Conservation (phyloP, 495 filamentous ascomycete genomes). For the Aspergillus asperescens region DNA sequence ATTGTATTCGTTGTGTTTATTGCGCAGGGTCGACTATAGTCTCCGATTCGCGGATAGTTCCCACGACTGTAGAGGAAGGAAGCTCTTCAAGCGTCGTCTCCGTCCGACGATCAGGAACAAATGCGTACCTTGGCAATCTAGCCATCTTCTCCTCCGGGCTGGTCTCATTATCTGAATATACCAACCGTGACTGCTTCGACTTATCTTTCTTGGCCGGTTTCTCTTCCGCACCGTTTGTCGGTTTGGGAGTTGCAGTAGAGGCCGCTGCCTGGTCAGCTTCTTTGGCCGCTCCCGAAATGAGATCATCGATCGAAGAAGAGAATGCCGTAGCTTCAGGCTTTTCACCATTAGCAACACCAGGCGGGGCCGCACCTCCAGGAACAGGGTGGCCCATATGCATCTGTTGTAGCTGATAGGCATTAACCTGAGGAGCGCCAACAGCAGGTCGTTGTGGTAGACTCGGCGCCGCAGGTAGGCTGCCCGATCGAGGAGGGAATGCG, state of each 20-base stretch:
- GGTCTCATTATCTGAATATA: constrained; percentile 71
- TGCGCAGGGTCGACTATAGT: constrained; percentile 37
- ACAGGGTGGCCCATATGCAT: constrained; percentile 57
- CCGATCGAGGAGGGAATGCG: constrained; percentile 41
- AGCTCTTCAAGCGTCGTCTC: constrained; percentile 36
- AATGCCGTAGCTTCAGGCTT: constrained; percentile 25
- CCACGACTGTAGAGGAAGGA: constrained; percentile 33
- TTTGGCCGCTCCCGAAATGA: constrained; percentile 44
- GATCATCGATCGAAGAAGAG: constrained; percentile 57
- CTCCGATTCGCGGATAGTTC: constrained; percentile 28
- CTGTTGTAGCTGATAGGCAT: constrained; percentile 56
- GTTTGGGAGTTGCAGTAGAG: constrained; percentile 14
- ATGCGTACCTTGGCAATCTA: constrained; percentile 68
- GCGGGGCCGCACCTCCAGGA: constrained; percentile 19
- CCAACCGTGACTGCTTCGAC: constrained; percentile 62
- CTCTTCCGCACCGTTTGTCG: constrained; percentile 39
- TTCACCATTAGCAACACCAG: constrained; percentile 37
- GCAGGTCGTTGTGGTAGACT: constrained; percentile 61
- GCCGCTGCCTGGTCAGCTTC: constrained; percentile 31
- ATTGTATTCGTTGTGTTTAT: constrained; percentile 14
- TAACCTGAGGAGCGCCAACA: constrained; percentile 52
- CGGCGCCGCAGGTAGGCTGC: constrained; percentile 49
- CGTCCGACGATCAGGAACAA: constrained; percentile 46
- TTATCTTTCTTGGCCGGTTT: constrained; percentile 62
- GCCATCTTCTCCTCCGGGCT: constrained; percentile 90